Evolutionary conservation across 257 asterid species (phyloP), one percentile per base, ranked within the genome.

Genomic region (Cordia subcordata): DNA sequence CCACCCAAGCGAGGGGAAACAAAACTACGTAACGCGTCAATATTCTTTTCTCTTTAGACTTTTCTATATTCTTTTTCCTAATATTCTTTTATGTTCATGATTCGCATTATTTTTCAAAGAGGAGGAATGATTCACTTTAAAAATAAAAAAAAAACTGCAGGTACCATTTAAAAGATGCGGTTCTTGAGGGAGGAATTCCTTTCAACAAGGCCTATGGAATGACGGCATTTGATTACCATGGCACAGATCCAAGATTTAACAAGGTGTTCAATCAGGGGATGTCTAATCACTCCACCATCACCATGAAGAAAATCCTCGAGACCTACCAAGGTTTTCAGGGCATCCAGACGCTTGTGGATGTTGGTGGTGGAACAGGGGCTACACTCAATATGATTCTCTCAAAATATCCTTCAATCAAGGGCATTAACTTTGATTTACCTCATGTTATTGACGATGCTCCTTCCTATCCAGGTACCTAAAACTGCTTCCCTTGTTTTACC

Each of bases 341-440:
- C 22, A 79, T 92, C 13, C 66, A 67, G 0, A 74, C 90, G 9
- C 72, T 92, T 40, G 96, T 88, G n/a, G 98, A 92, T 63, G 96
- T 92, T 44, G 98, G 96, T 19, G 98, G 98, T 22, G 96, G 96
- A 18, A 82, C 68, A 0, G 98, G 98, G 11, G 94, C 93, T 8
- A 81, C 95, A 0, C 81, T 92, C 10, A 78, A 60, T 35, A 84
- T 82, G 93, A 92, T 92, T 42, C 53, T 84, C 22, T 69, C 92
- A 22, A 86, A 84, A 33, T 54, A 85, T 56, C 94, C 98, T 0
- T 58, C 69, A 0, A 81, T 86, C 8, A 81, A 84, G 66, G 98
- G 93, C 50, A 75, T 92, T 18, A 88, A 85, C 68, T 85, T 92
- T 50, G 98, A 92, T 68, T 66, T 92, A 45, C 83, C 95, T 0